A percentile compares a stretch with the other conserved stretches of the same genome.
Conservation (phyloP, 768 basidiomycete genomes). For the Mycena chlorophos region DNA sequence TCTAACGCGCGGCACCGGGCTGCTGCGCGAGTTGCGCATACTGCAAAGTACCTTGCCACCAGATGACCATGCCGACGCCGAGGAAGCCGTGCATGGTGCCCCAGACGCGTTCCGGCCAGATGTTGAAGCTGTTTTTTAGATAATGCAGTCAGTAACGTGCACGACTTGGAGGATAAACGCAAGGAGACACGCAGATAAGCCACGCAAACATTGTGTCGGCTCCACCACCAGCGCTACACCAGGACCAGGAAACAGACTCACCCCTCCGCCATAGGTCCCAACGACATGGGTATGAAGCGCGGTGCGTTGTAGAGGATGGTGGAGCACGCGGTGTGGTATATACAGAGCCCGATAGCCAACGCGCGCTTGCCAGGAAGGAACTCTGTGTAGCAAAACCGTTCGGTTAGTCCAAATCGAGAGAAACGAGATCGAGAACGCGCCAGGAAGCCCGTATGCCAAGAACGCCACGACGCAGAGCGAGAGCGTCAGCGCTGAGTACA, state of each 20-base stretch:
- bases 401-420: not conserved
- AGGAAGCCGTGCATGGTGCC: slow-evolving; percentile 70
- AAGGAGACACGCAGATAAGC: too few species aligned
- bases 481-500: slow-evolving; percentile 66
- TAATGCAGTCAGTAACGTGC: not conserved
- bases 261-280: slow-evolving; percentile 63
- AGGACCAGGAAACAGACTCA: slow-evolving; percentile 44
- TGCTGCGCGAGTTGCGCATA: slow-evolving; percentile 47
- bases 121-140: slow-evolving; percentile 44
- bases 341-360: slow-evolving; percentile 69
- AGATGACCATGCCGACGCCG: slow-evolving; percentile 69
- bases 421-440: slow-evolving; percentile 41
- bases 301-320: slow-evolving; percentile 76
- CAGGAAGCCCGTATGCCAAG: slow-evolving; percentile 72
- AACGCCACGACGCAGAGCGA: slow-evolving; percentile 62
- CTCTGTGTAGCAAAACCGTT: too few species aligned
- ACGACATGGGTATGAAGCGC: slow-evolving; percentile 73
- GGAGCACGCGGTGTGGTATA: slow-evolving; percentile 74
- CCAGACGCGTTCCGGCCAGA: slow-evolving; percentile 77
- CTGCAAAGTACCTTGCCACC: slow-evolving; percentile 80
- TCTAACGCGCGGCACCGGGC: too few species aligned
- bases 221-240: too few species aligned
- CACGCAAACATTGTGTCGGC: too few species aligned
- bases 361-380: slow-evolving; percentile 86
- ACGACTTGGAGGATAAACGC: not conserved